These are phyloP conservation scores for Schwanniomyces occidentalis DNA, from an alignment of 805 yeast species.

Conservation along the genomic window DNA sequence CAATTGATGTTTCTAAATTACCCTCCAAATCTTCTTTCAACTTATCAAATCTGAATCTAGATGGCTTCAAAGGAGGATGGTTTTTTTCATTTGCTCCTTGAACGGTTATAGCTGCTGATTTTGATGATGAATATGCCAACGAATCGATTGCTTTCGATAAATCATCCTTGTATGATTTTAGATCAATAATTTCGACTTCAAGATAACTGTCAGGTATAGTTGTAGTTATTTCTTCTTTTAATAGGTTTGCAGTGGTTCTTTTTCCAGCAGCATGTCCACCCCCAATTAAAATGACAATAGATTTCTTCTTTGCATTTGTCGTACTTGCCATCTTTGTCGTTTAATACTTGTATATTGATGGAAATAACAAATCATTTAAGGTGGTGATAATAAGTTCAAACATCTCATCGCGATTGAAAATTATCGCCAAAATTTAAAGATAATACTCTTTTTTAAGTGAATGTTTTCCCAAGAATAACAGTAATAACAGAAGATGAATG, in stretches of 20 bases:
- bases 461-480: no score
- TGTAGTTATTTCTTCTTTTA: constrained; percentile 29
- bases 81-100: constrained; percentile 17
- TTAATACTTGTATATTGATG: no score
- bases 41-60: constrained; percentile 39
- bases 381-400: no score
- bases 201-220: constrained; percentile 12
- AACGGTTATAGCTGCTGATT: constrained; percentile 30
- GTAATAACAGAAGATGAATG: constrained; percentile 31
- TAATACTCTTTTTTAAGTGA: no score
- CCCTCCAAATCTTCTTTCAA: constrained; percentile 19
- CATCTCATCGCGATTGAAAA: no score
- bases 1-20: constrained; percentile 16
- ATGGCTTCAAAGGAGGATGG: constrained; percentile 32
- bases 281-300: constrained; percentile 49
- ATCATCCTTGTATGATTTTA: constrained; percentile 41
- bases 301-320: background rate
- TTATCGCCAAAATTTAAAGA: no score
- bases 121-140: constrained; percentile 20
- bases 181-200: constrained; percentile 40
- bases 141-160: constrained; percentile 19
- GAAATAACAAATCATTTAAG: no score
- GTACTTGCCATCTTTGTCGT: no score
- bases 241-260: constrained; percentile 33
- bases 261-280: constrained; percentile 69